Percentiles rank a stretch among this genome's conserved stretches.
These are phyloP conservation scores for Monosporozyma aquatica DNA, from an alignment of 805 yeast genomes.

Conservation along the genomic window DNA sequence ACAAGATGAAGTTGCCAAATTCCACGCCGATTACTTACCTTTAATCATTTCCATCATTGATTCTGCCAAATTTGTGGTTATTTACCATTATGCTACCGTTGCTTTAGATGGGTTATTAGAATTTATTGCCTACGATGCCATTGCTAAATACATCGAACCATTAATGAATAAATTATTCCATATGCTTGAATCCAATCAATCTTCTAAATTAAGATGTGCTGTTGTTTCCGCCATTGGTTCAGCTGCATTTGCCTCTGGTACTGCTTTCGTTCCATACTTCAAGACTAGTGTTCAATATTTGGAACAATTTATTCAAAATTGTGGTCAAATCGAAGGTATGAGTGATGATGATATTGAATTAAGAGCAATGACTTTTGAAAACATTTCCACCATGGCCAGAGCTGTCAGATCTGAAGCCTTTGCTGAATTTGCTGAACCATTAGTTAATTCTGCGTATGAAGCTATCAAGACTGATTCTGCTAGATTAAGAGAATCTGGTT, in stretches of 20 bases:
- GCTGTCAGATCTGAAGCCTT: conserved; percentile 92
- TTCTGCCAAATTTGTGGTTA: conserved; percentile 68
- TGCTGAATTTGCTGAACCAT: conserved; percentile 75
- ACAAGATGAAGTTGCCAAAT: conserved; percentile 75
- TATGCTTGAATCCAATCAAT: conserved; percentile 69
- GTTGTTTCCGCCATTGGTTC: conserved; percentile 95
- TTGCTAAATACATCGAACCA: conserved; percentile 73
- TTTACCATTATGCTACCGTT: conserved; percentile 82
- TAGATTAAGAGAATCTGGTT: conserved; percentile 89
- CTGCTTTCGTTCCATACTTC: conserved; percentile 78
- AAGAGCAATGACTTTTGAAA: conserved; percentile 86
- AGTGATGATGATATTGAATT: conserved; percentile 85
- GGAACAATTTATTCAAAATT: conserved; percentile 70
- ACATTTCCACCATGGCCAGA: conserved; percentile 87
- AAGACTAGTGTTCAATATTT: conserved; percentile 68
- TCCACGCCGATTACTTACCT: conserved; percentile 76
- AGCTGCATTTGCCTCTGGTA: conserved; percentile 92
- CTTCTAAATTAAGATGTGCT: conserved; percentile 61
- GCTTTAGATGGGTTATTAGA: conserved; percentile 90
- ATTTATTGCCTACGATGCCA: conserved; percentile 80
- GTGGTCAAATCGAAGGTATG: conserved; percentile 63
- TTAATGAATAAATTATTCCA: conserved; percentile 82
- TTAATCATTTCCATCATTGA: conserved; percentile 81
- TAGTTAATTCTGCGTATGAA: conserved; percentile 77
- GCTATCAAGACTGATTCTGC: conserved; percentile 71